These are phyloP conservation scores for Atkinsonella texensis DNA, from an alignment of 2,329 filamentous ascomycete species.

Conservation along the genomic window DNA sequence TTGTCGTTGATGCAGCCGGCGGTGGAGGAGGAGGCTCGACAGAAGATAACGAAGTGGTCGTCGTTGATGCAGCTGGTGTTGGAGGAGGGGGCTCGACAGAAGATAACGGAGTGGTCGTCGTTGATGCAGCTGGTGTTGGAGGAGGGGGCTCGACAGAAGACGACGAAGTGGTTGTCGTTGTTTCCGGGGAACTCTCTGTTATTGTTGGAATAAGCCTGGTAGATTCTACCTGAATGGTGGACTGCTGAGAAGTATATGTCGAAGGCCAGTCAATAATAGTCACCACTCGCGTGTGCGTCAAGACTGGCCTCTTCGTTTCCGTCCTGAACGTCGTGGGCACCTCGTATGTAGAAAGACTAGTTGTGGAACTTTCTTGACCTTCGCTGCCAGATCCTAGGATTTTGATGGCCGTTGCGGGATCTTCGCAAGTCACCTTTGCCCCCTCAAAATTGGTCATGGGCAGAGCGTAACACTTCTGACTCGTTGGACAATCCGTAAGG, in stretches of 20 bases:
- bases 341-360: not conserved
- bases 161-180: not conserved
- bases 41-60: not conserved
- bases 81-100: not conserved
- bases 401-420: conserved; percentile 25
- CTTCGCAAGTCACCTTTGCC: conserved; percentile 36
- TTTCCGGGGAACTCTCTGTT: not conserved
- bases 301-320: not conserved
- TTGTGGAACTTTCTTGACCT: conserved; percentile 3
- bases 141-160: not conserved
- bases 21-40: not conserved
- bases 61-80: not conserved
- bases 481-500: conserved; percentile 24
- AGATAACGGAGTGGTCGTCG: not conserved
- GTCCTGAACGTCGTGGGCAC: conserved; percentile 4
- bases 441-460: conserved; percentile 38
- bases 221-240: not conserved
- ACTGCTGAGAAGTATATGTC: not conserved
- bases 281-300: conserved; percentile 1
- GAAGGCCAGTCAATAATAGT: conserved; percentile 1
- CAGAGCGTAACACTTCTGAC: conserved; percentile 37
- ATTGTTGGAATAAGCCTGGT: not conserved
- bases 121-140: not conserved
- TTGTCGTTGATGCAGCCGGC: not conserved
- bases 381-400: conserved; percentile 26